Evolutionary conservation across 441 rosid species (phyloP).

Genomic region (Manihot esculenta): DNA sequence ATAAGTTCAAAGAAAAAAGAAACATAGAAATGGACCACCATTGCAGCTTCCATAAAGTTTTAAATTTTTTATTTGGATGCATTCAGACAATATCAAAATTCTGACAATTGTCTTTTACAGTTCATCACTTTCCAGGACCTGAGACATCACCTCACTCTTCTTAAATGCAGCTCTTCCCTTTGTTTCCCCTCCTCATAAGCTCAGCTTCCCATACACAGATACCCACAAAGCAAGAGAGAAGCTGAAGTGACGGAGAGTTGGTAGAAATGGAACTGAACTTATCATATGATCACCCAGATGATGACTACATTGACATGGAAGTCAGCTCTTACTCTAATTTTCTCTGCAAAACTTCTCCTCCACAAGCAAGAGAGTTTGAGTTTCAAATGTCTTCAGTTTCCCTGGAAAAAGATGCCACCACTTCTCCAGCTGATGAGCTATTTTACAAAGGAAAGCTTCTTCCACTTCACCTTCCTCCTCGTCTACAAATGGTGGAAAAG

Average conservation of each 20-base stretch:
- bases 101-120: slow-evolving; percentile 11
- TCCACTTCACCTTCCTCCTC: slow-evolving; percentile 92
- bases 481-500: slow-evolving; percentile 74
- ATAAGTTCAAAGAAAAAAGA: neutral
- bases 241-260: slow-evolving; percentile 4
- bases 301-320: slow-evolving; percentile 82
- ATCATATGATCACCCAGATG: slow-evolving; percentile 45
- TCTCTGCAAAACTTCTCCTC: slow-evolving; percentile 43
- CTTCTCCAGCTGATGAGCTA: slow-evolving; percentile 94
- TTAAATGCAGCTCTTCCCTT: slow-evolving; percentile 33
- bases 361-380: slow-evolving; percentile 68
- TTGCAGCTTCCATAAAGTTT: slow-evolving; percentile 21
- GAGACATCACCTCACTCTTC: slow-evolving; percentile 22
- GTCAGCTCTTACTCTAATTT: slow-evolving; percentile 51
- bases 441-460: slow-evolving; percentile 95
- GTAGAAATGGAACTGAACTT: slow-evolving; percentile 44
- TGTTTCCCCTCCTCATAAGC: slow-evolving; percentile 19
- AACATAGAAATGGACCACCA: slow-evolving; percentile 22
- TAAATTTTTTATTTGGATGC: slow-evolving; percentile 39
- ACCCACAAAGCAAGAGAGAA: neutral
- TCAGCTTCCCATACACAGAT: slow-evolving; percentile 1
- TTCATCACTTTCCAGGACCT: slow-evolving; percentile 11
- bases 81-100: slow-evolving; percentile 25
- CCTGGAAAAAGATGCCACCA: slow-evolving; percentile 32
- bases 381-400: slow-evolving; percentile 70